Percentiles rank a stretch among this genome's conserved stretches.
phyloP scores from a whole-genome alignment of 331 rosid genomes.

The Stylosanthes scabra region DNA sequence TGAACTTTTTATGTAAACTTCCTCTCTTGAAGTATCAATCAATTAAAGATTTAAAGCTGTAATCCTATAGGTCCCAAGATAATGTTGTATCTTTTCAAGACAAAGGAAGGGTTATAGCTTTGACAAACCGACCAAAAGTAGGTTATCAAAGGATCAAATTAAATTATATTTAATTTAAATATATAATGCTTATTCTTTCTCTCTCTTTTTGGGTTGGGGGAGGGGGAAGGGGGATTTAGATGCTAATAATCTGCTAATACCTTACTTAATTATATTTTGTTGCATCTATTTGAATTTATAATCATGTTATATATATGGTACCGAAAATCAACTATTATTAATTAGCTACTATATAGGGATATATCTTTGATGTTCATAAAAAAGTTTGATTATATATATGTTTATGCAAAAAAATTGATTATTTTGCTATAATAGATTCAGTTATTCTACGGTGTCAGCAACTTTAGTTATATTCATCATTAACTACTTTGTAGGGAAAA shows the following conservation, averaged over 20 bases:
- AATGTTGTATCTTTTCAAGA: slow-evolving; percentile 57
- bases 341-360: too few relatives aligned
- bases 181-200: neutral
- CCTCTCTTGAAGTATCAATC: neutral
- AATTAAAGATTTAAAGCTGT: slow-evolving; percentile 27
- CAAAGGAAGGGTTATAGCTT: slow-evolving; percentile 50
- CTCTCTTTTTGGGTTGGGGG: neutral
- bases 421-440: too few relatives aligned
- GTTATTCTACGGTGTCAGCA: too few relatives aligned
- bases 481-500: too few relatives aligned
- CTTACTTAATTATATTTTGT: neutral
- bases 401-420: too few relatives aligned
- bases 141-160: slow-evolving; percentile 29
- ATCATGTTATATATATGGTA: too few relatives aligned
- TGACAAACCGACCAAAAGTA: slow-evolving; percentile 39
- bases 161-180: neutral
- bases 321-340: too few relatives aligned
- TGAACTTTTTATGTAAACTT: neutral
- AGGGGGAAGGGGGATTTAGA: neutral
- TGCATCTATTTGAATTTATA: neutral
- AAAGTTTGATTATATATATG: too few relatives aligned
- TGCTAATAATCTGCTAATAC: neutral
- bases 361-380: too few relatives aligned
- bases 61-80: slow-evolving; percentile 37
- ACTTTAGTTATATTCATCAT: too few relatives aligned